Conservation (phyloP, 2,329 filamentous ascomycete species). For the Colletotrichum camelliae region DNA sequence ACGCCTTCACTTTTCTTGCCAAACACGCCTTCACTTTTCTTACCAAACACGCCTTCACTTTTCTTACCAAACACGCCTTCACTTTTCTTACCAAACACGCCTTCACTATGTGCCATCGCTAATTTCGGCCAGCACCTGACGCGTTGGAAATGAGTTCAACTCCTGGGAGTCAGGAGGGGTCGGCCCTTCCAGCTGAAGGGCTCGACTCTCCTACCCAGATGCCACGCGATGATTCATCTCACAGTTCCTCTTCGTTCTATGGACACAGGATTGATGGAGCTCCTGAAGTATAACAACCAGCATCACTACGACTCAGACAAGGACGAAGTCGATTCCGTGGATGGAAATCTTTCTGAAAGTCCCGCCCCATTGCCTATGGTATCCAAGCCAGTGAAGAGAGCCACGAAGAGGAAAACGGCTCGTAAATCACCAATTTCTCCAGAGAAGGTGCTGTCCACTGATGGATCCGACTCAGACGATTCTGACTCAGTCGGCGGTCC, state of each 20-base stretch:
- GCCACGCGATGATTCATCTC: neutral
- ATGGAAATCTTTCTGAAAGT: neutral
- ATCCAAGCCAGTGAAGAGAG: neutral
- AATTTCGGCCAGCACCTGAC: neutral
- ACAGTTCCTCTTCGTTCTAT: neutral
- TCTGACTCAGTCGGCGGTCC: neutral
- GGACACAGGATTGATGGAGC: neutral
- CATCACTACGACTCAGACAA: neutral
- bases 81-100: neutral
- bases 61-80: neutral
- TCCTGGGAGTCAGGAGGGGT: neutral
- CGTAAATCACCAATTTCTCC: neutral
- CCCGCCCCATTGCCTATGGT: neutral
- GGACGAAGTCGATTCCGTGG: conserved; percentile 15
- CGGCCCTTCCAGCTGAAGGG: neutral
- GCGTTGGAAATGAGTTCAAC: neutral
- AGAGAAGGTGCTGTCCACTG: neutral
- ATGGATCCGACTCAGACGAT: neutral
- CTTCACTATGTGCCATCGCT: neutral
- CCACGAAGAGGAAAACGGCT: neutral
- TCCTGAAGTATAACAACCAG: neutral
- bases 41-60: neutral
- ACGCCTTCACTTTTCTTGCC: neutral
- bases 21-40: neutral
- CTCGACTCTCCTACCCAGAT: neutral